Base-by-base conservation (phyloP, 495 filamentous ascomycete genomes). In the Hypomontagnella submonticulosa region DNA sequence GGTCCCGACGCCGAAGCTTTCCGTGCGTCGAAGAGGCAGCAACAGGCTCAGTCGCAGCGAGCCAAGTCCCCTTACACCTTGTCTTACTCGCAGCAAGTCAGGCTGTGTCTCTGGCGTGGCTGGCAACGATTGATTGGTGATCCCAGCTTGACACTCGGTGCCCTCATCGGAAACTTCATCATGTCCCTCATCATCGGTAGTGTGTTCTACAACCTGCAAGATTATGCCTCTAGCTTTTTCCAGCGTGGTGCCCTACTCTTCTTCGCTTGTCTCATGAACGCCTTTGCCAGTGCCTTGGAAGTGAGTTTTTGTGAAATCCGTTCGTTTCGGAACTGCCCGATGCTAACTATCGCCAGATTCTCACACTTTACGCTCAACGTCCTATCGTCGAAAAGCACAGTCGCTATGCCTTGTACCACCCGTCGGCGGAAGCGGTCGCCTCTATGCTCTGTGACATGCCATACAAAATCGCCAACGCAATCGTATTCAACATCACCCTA, bases 361-460 rank as follows among this genome's bases (percentile, higher is more conserved):
- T 96, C 27, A 93, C 90, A 4, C 83, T 96, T 4, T 96, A 92
- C 74, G 84, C 89, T 15, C 93, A 97, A 84, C 87, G 93, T 11
- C 87, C 90, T 0, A 96, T 97, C 69, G 92, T 97, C 55, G 93
- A 97, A 71, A 97, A 97, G 71, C 93, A 97, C 69, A 78, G 80
- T 52, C 87, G 89, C 61, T 97, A 96, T 72, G 93, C 93, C n/a
- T 80, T 97, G 16, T 97, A 97, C 68, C 93, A 96, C 71, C 91
- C 93, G 0, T 92, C 90, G 3, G 88, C 92, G 11, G 93, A 97
- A 79, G 91, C 92, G 1, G 82, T 96, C 49, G 86, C 92, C 2
- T 92, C 89, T 10, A 92, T 93, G 85, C 77, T 97, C 16, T 87
- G 85, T 57, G 93, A 96, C 67, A 67, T 96, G 66, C 93, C 93